These are phyloP conservation scores for Fusarium multiceps DNA, from an alignment of 2,329 filamentous ascomycete species.

Conservation along the genomic window DNA sequence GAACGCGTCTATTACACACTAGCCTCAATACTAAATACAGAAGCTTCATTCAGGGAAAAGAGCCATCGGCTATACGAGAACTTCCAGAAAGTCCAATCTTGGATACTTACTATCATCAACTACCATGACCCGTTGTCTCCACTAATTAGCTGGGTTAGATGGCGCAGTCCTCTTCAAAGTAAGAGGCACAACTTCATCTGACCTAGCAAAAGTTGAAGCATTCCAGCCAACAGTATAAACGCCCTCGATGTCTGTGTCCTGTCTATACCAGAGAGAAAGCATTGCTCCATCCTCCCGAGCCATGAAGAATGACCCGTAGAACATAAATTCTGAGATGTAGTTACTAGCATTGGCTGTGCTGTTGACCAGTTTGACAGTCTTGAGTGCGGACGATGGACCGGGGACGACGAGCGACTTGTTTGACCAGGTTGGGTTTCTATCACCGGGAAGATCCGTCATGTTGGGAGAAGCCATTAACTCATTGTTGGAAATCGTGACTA, in stretches of 20 bases:
- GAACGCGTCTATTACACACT: neutral
- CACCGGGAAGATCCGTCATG: neutral
- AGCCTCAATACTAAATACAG: fast-evolving
- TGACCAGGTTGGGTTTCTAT: neutral
- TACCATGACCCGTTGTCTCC: neutral
- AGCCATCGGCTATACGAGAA: neutral
- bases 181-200: neutral
- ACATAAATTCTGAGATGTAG: neutral
- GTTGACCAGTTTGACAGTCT: neutral
- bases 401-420: slow-evolving; percentile 2
- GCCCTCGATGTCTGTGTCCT: neutral
- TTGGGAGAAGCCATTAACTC: neutral
- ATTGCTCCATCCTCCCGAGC: neutral
- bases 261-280: slow-evolving; percentile 12
- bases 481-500: neutral
- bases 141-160: neutral
- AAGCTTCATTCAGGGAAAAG: neutral
- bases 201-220: neutral
- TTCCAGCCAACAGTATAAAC: neutral
- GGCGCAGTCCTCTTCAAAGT: neutral
- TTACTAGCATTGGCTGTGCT: neutral
- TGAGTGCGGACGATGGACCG: neutral
- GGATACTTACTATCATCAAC: neutral
- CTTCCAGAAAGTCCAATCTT: neutral
- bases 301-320: slow-evolving; percentile 11